Base-by-base conservation (phyloP, 1,284 basidiomycete genomes). In the Agaricales sp. region DNA sequence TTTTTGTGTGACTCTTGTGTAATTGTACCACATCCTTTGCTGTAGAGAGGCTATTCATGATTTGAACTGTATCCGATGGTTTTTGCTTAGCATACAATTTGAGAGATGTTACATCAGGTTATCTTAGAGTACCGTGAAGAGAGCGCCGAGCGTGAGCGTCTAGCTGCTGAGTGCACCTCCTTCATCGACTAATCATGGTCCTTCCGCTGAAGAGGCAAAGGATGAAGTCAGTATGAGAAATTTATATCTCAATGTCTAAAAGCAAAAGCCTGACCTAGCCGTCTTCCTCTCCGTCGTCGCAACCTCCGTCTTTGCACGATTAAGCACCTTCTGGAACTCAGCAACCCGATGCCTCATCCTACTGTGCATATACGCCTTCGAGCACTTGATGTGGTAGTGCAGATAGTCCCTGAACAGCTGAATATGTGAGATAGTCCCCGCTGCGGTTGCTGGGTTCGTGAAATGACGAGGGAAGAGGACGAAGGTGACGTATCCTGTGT, bases 321-420 rank as follows among this genome's bases (percentile, higher is more conserved):
- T 99, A 59, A 99, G 73, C 46, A 99, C 83, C 72, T 99, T 99
- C 68, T 97, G 85, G 74, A 99, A 99, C 67, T 98, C 93, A 13
- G 88, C 82, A 12, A 97, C 96, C 21, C 96, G 82, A 63, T 87
- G 78, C 53, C 96, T 78, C 94, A 99, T 96, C 47, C 96, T 77
- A 20, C 92, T 95, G 68, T 99, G 96, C 91, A 99, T 95, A 71
- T 99, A 99, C 1, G 95, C 96, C 67, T 99, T 99, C 49, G 88
- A 94, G 67, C 95, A 98, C 64, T 95, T 99, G 80, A 99, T 96
- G 68, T 99, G 96, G 68, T 99, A 99, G 69, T 99, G 96, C 35
- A 99, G 75, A 64, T 98, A 98, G 67, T 98, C 93, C 48, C 96
- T 78, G 85, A 99, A 99, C 37, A 97, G 76, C 65, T 98, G 92